A percentile compares a stretch with the other conserved stretches of the same genome.
phyloP scores from a whole-genome alignment of 78 protist species.

The Polysphondylium violaceum region DNA sequence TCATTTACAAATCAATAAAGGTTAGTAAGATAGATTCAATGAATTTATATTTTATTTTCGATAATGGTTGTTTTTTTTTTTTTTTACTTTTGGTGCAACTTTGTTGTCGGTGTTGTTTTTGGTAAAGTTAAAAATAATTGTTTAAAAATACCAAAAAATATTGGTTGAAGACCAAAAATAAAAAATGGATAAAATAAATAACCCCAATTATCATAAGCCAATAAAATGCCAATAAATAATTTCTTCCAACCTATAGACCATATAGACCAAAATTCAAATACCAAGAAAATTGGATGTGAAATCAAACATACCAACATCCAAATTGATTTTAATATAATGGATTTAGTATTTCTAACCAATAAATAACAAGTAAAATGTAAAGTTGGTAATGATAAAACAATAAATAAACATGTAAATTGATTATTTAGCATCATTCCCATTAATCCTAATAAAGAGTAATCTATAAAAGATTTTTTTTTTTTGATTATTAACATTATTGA shows the following conservation, averaged over 20 bases:
- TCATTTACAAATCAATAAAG: too few relatives aligned
- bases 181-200: constrained; percentile 22
- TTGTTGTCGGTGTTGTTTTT: background rate
- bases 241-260: constrained; percentile 65
- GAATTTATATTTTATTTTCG: too few relatives aligned
- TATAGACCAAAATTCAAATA: constrained; percentile 53
- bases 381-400: constrained; percentile 56
- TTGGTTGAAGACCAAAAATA: constrained; percentile 1
- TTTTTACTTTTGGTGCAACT: background rate
- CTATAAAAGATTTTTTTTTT: background rate
- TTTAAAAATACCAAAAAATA: constrained; percentile 33
- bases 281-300: constrained; percentile 39
- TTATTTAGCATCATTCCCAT: constrained; percentile 71
- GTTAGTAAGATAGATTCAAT: too few relatives aligned
- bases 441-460: constrained; percentile 39
- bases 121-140: constrained; percentile 3
- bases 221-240: constrained; percentile 31
- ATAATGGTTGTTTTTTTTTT: background rate
- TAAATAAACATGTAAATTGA: constrained; percentile 69
- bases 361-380: constrained; percentile 36
- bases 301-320: constrained; percentile 49
- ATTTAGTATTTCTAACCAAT: background rate
- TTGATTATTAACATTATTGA: background rate
- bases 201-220: constrained; percentile 32
- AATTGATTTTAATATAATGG: background rate